Evolutionary conservation across 345 rosid genomes (phyloP).

Genomic region (Cardamine chenopodiifolia): DNA sequence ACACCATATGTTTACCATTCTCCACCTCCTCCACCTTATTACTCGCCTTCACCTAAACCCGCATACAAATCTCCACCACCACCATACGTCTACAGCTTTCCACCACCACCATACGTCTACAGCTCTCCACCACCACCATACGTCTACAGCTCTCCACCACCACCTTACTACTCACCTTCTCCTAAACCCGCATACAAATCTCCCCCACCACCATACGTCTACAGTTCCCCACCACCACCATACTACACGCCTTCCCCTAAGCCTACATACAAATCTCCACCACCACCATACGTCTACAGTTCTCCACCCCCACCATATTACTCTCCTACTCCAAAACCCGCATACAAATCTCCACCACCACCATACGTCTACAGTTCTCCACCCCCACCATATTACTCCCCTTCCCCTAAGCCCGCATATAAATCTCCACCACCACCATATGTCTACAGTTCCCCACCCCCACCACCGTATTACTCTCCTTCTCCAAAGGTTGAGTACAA

Average conservation of each 20-base stretch:
- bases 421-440: slow-evolving; percentile 1
- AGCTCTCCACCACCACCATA: not conserved
- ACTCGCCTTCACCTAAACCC: not conserved
- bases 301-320: not conserved
- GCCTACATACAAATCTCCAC: not conserved
- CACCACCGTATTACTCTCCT: not conserved
- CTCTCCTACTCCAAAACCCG: not conserved
- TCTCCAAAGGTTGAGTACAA: not conserved
- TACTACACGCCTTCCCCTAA: not conserved
- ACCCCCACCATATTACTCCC: not conserved
- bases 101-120: not conserved
- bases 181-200: not conserved
- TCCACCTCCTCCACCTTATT: not conserved
- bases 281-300: not conserved
- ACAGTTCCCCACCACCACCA: not conserved
- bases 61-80: slow-evolving; percentile 3
- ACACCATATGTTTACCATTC: not conserved
- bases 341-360: not conserved
- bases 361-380: not conserved
- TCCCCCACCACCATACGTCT: not conserved
- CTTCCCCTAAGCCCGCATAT: rapidly evolving
- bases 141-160: not conserved
- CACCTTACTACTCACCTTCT: not conserved
- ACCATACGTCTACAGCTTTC: not conserved
- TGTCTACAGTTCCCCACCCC: not conserved